Evolutionary conservation across 345 rosid genomes (phyloP).

Genomic region (Cardamine resedifolia): DNA sequence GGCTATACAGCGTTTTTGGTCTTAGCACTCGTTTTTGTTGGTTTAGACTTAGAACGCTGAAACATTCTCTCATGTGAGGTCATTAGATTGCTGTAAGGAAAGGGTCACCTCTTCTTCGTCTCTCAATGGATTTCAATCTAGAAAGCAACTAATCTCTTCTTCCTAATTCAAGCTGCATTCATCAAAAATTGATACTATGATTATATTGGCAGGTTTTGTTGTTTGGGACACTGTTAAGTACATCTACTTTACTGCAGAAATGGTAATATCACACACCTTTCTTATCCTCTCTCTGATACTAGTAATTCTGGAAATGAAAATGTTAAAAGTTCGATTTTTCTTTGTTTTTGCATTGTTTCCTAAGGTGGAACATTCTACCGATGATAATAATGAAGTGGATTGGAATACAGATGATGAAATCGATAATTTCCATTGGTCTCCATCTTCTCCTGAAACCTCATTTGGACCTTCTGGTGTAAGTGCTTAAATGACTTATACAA

Average conservation of each 20-base stretch:
- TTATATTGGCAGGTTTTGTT: slow-evolving; percentile 10
- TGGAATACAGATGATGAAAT: slow-evolving; percentile 12
- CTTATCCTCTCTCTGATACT: not conserved
- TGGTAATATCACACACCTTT: slow-evolving; percentile 15
- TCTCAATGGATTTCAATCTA: not conserved
- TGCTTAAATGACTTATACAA: not conserved
- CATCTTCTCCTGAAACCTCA: not conserved
- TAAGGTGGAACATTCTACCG: not conserved
- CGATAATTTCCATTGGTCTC: not conserved
- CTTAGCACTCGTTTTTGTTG: not conserved
- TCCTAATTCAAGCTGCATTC: not conserved
- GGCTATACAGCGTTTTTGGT: not conserved
- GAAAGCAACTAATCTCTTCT: not conserved
- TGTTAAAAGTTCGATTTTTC: not conserved
- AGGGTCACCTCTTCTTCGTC: too few species aligned
- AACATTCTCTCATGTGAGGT: not conserved
- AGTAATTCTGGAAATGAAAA: not conserved
- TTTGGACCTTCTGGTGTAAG: not conserved
- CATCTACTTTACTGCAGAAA: slow-evolving; percentile 10
- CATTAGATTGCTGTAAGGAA: not conserved
- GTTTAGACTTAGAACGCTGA: not conserved
- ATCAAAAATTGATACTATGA: not conserved
- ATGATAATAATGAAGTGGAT: not conserved
- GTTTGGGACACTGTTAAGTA: not conserved
- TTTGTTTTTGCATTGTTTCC: not conserved